Conservation (phyloP, 306 rosid genomes). For the Citrullus colocynthis region DNA sequence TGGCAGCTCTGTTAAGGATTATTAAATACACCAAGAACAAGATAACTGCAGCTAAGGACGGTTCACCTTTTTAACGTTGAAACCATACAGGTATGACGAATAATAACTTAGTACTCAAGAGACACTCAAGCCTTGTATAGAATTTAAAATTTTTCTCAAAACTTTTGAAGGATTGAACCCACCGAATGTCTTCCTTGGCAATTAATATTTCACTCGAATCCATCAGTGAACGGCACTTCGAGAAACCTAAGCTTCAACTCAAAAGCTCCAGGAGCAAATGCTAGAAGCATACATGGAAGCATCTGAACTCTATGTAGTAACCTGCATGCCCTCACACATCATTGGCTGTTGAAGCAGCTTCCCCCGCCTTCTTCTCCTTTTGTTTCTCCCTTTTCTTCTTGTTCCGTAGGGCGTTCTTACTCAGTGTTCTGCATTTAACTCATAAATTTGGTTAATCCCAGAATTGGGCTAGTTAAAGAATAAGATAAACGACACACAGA, state of each 20-base stretch:
- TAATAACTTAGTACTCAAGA: not conserved
- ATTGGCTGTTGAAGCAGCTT: constrained; percentile 18
- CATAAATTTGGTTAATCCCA: not conserved
- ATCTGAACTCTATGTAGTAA: not conserved
- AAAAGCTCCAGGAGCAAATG: not conserved
- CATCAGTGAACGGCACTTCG: not conserved
- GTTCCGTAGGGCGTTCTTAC: constrained; percentile 78
- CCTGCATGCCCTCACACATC: constrained; percentile 23
- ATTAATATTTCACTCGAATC: not conserved
- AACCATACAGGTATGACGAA: not conserved
- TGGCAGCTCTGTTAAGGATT: too few species aligned
- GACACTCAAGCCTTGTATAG: not conserved
- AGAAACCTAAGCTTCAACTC: not conserved
- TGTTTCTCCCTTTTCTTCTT: constrained; percentile 96
- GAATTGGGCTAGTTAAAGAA: constrained; percentile 5
- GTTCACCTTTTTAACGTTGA: not conserved
- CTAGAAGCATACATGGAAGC: not conserved
- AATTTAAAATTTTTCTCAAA: not conserved
- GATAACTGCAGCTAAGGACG: not conserved
- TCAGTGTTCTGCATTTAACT: constrained; percentile 32
- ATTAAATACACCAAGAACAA: not conserved
- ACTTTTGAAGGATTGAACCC: not conserved
- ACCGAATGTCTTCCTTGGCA: not conserved
- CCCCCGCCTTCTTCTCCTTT: constrained; percentile 64
- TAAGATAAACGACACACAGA: not conserved